Percentiles rank a stretch among this genome's conserved stretches.
phyloP scores from a whole-genome alignment of 2,329 filamentous ascomycete genomes.

The Fusarium albosuccineum region DNA sequence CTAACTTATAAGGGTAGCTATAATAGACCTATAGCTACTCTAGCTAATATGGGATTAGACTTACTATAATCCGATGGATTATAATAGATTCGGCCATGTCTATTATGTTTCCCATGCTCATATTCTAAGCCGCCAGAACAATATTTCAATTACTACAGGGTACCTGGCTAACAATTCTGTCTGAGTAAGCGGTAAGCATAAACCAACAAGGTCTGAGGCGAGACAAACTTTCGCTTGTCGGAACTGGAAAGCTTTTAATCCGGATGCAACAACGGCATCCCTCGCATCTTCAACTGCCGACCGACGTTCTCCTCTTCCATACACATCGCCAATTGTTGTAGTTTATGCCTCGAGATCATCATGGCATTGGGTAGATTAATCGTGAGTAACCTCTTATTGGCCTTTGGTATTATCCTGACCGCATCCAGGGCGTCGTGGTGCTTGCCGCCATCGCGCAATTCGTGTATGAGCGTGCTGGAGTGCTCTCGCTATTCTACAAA shows the following conservation, averaged over 20 bases:
- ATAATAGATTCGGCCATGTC: too few species aligned
- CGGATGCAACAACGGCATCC: not conserved
- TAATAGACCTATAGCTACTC: too few species aligned
- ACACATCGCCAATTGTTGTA: not conserved
- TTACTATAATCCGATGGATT: too few species aligned
- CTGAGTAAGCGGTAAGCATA: too few species aligned
- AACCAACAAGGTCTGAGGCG: too few species aligned
- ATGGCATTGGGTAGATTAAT: slow-evolving; percentile 26
- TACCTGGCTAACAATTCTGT: too few species aligned
- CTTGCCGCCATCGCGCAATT: slow-evolving; percentile 23
- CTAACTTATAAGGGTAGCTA: too few species aligned
- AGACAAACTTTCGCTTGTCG: not conserved
- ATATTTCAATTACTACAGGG: too few species aligned
- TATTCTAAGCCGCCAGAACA: too few species aligned
- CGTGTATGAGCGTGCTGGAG: slow-evolving; percentile 28
- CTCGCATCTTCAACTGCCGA: too few species aligned
- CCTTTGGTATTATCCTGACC: not conserved
- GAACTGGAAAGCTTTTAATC: slow-evolving; percentile 2
- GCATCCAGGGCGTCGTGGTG: slow-evolving; percentile 13
- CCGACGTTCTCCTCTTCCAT: not conserved
- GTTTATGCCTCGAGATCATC: not conserved
- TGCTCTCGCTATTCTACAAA: slow-evolving; percentile 40
- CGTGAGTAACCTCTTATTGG: not conserved
- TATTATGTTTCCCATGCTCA: too few species aligned
- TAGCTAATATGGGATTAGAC: too few species aligned